Evolutionary conservation across 345 rosid species (phyloP).

Genomic region (Rhizophora apiculata): DNA sequence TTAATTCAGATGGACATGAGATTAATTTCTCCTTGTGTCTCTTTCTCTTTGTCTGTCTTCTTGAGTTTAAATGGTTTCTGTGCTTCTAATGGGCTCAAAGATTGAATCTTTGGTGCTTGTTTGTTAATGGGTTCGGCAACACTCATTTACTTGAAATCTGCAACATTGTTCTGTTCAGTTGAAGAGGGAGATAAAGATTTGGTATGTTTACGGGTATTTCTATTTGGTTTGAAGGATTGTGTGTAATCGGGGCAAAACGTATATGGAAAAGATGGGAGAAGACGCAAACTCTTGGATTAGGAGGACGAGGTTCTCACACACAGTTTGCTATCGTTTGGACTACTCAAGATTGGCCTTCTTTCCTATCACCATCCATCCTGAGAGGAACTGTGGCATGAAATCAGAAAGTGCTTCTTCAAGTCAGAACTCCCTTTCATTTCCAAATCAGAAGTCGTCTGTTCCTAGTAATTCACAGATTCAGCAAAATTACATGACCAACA

Average conservation of each 20-base stretch:
- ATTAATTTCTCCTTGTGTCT: conserved; percentile 16
- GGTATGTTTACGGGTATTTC: conserved; percentile 11
- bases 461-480: conserved; percentile 38
- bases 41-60: conserved; percentile 20
- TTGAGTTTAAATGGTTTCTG: conserved; percentile 37
- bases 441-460: conserved; percentile 10
- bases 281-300: conserved; percentile 81
- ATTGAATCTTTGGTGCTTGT: conserved; percentile 14
- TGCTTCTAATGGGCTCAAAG: conserved; percentile 14
- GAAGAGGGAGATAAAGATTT: conserved; percentile 18
- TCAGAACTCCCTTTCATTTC: not conserved
- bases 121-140: conserved; percentile 27
- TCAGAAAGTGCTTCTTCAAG: conserved; percentile 26
- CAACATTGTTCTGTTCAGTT: conserved; percentile 13
- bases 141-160: conserved; percentile 20
- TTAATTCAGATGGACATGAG: conserved; percentile 24
- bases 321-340: conserved; percentile 72
- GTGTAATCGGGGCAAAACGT: not conserved
- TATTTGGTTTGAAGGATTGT: conserved; percentile 23
- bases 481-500: conserved; percentile 47
- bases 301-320: conserved; percentile 83
- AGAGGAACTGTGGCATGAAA: conserved; percentile 36
- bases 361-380: conserved; percentile 38
- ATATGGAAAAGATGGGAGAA: conserved; percentile 50
- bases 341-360: conserved; percentile 51